Evolutionary conservation across 2,329 filamentous ascomycete genomes (phyloP).

Genomic region (Aulographum hederae): DNA sequence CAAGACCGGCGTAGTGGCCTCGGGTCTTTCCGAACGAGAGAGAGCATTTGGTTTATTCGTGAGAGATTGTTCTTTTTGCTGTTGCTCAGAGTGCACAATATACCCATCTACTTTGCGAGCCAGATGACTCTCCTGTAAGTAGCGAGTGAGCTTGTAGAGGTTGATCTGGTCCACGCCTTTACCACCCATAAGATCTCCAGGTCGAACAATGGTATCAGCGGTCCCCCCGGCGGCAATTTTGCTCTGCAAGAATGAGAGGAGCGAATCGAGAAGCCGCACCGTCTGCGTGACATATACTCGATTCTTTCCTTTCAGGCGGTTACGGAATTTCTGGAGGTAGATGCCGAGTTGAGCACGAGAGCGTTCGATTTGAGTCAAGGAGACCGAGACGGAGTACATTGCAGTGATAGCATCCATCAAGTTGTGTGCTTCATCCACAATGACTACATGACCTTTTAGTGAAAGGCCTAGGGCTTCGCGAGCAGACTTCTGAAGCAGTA

Average conservation of each 20-base stretch:
- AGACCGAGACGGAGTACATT: conserved; percentile 67
- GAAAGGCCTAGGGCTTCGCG: conserved; percentile 76
- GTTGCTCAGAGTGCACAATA: conserved; percentile 40
- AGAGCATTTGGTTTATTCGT: conserved; percentile 6
- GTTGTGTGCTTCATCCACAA: conserved; percentile 95
- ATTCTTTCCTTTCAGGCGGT: conserved; percentile 77
- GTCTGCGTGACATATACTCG: conserved; percentile 80
- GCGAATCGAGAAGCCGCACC: conserved; percentile 63
- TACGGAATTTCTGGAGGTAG: conserved; percentile 78
- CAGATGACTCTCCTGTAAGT: conserved; percentile 80
- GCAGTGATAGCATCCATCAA: conserved; percentile 86
- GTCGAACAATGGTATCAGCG: conserved; percentile 48
- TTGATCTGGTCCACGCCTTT: conserved; percentile 95
- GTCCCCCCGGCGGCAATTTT: conserved; percentile 21
- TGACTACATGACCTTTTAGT: conserved; percentile 73
- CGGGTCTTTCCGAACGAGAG: conserved; percentile 2
- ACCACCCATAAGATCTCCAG: conserved; percentile 54
- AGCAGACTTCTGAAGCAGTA: conserved; percentile 73
- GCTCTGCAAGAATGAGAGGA: conserved; percentile 48
- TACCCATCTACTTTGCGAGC: conserved; percentile 93
- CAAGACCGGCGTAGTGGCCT: conserved; percentile 27
- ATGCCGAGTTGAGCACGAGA: conserved; percentile 58
- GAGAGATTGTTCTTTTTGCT: conserved; percentile 15
- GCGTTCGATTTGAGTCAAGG: conserved; percentile 51
- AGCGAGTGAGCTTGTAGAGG: conserved; percentile 69